Base-by-base conservation (phyloP, 2,329 filamentous ascomycete species). In the Aspergillus amoenus region DNA sequence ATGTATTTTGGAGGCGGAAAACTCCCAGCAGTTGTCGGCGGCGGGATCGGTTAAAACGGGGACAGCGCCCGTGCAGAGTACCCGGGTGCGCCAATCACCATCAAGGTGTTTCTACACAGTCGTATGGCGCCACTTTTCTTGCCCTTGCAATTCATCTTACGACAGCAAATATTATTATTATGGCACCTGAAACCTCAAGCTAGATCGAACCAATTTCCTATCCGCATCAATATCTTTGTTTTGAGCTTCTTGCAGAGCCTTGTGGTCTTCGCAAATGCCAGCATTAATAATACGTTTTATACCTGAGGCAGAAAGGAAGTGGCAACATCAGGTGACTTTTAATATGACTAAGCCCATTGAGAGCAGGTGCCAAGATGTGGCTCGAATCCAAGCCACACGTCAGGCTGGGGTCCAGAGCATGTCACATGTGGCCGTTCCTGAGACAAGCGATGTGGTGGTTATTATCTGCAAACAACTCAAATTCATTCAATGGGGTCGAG, bases 41-140 rank as follows among this genome's bases (percentile, higher is more conserved):
- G 56, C 59, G 43, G 45, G 54, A 53, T 68, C 68, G 68, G 62
- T 62, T 70, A 71, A 68, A 60, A 57, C 51, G 45, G 51, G 51
- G 27, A 5, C 30, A 41, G 48, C 43, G 24, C 48, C 54, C 54
- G 44, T 42, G 45, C 37, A 47, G 39, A 61, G 63, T 63, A 59
- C 61, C 62, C 65, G 62, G 46, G 62, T 51, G 12, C 37, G 51
- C 75, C 75, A 77, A 77, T 77, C 72, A 76, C 57, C 51, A 34
- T 58, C 15, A 17, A 71, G 57, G 61, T 64, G 68, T 76, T 77
- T 76, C 72, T 72, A 74, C 67, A 64, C 71, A 69, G 18, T 21
- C 15, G 34, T 37, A 66, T 71, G 70, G 68, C 66, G 66, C 68
- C 68, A 73, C 64, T 63, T 63, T 62, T 8, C 41, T 21, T 55